phyloP scores from a whole-genome alignment of 441 rosid genomes.

The Aleurites moluccanus region DNA sequence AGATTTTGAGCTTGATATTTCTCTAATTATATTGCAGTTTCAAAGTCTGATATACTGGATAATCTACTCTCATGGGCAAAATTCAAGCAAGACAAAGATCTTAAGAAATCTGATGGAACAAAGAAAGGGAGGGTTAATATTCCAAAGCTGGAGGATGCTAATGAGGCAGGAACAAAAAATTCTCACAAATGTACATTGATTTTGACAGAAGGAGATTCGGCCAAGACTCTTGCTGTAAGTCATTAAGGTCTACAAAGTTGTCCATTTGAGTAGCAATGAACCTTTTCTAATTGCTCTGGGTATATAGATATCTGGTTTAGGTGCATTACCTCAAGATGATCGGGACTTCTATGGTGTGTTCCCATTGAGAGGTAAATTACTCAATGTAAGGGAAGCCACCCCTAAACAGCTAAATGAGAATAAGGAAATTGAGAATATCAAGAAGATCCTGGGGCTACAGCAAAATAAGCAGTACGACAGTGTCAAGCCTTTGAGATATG shows the following conservation, averaged over 20 bases:
- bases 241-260: constrained; percentile 8
- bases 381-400: constrained; percentile 94
- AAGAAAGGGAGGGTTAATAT: constrained; percentile 60
- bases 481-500: constrained; percentile 86
- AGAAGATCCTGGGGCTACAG: constrained; percentile 93
- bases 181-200: constrained; percentile 82
- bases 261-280: not conserved
- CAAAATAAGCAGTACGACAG: constrained; percentile 66
- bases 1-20: not conserved
- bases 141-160: constrained; percentile 89
- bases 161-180: constrained; percentile 81
- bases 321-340: constrained; percentile 48
- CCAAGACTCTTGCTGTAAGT: constrained; percentile 93
- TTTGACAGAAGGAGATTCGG: constrained; percentile 98
- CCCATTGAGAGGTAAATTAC: constrained; percentile 91
- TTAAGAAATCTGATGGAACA: constrained; percentile 88
- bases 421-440: constrained; percentile 73
- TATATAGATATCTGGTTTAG: constrained; percentile 72
- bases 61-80: constrained; percentile 85
- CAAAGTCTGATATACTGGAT: constrained; percentile 82
- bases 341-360: constrained; percentile 80
- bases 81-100: constrained; percentile 82
- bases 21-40: constrained; percentile 45
- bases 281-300: not conserved
- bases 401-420: constrained; percentile 76